Evolutionary conservation across 2,329 filamentous ascomycete genomes (phyloP).

Genomic region (Teratosphaeria destructans): DNA sequence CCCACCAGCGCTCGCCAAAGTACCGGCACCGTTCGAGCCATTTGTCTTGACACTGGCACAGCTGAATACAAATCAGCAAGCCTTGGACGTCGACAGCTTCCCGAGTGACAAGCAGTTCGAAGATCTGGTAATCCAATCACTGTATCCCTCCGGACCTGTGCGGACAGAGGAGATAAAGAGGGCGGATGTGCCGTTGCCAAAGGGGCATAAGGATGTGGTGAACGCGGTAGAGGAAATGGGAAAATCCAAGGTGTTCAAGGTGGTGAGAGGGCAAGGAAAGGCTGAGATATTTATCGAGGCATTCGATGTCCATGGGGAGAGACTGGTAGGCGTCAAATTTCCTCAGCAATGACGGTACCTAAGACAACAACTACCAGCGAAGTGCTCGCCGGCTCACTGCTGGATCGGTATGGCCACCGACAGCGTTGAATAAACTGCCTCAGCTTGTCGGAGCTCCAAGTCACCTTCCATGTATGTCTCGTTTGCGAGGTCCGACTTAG

Average conservation of each 20-base stretch:
- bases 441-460: no score
- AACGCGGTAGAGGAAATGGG: conserved; percentile 1
- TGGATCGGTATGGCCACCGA: no score
- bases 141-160: conserved; percentile 7
- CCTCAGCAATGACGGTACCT: conserved; percentile 3
- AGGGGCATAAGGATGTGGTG: conserved; percentile 3
- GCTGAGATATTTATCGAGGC: conserved; percentile 5
- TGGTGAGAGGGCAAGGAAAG: conserved; percentile 4
- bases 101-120: conserved; percentile 6
- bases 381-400: no score
- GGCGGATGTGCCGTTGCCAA: conserved; percentile 2
- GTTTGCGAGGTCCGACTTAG: no score
- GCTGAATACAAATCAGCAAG: conserved; percentile 5
- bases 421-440: no score
- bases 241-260: conserved; percentile 6
- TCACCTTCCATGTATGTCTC: no score
- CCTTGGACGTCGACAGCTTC: background rate
- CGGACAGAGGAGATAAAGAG: conserved; percentile 1
- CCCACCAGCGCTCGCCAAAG: conserved; percentile 2
- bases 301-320: conserved; percentile 3
- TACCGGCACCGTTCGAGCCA: conserved; percentile 4
- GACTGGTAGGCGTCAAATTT: conserved; percentile 6
- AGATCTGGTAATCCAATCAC: conserved; percentile 4
- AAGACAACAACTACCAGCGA: no score
- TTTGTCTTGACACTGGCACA: conserved; percentile 6